Evolutionary conservation across 768 basidiomycete genomes (phyloP), one percentile per base, ranked within the genome.

Genomic region (Lentinula raphanica): DNA sequence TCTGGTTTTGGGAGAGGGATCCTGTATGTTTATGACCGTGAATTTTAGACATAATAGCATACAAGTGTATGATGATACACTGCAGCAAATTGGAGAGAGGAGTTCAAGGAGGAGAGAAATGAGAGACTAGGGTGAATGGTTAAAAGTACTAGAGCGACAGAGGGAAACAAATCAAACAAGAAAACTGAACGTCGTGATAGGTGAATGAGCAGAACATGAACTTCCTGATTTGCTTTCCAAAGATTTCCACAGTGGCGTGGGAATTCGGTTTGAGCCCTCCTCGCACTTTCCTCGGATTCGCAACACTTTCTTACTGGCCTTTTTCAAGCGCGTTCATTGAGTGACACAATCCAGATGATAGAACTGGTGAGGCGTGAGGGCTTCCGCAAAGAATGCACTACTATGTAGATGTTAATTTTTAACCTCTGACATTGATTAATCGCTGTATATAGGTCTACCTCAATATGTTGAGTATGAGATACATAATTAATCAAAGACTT

Each of bases 1-100:
- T 91, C 74, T 87, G 81, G 71, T 92, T 92, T 74, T 87, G 84
- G 49, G 80, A 75, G 61, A 86, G 71, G 61, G 85, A 87, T 59
- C 73, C 75, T 38, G 83, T 76, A 59, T 81, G 80, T 71, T 80
- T 85, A 76, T 87, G 87, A 63, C 79, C 79, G 63, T 75, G 79
- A 32, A 70, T 64, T 45, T 78, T 67, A 62, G 78, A 75, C 81
- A 84, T 83, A 59, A 69, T 63, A 65, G 67, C 72, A 76, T 74
- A 68, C 69, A 74, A 69, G 63, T 38, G 12, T 46, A 51, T 42
- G 58, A 58, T 6, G 29, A 28, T 28, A 48, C 46, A 48, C 46
- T 19, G 60, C 56, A 49, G 11, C 60, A 8, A 39, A 23, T 44
- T 44, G 21, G 19, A 21, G 23, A 17, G 25, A 17, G 1, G 29